Conservation (phyloP, 805 yeast genomes). For the Zygotorulaspora chibaensis region DNA sequence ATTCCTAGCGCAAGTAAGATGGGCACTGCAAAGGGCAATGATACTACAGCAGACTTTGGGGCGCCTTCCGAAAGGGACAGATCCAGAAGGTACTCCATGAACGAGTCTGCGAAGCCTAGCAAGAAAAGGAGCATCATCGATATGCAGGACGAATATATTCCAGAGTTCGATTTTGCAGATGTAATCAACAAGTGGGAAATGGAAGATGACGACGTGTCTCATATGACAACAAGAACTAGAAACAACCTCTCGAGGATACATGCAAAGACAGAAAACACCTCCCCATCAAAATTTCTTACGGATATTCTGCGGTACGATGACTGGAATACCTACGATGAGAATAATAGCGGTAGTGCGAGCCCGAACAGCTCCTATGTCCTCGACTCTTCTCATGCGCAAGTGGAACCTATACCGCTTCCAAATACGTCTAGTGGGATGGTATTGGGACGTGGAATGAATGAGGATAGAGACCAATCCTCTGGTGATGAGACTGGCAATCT, state of each 20-base stretch:
- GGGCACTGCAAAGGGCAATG: neutral
- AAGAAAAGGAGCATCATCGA: conserved; percentile 34
- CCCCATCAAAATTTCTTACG: conserved; percentile 2
- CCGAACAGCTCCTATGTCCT: conserved; percentile 21
- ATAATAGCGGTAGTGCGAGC: conserved; percentile 8
- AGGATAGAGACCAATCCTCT: neutral
- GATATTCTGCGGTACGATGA: conserved; percentile 11
- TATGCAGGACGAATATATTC: conserved; percentile 72
- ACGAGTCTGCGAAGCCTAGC: conserved; percentile 1
- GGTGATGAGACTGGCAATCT: neutral
- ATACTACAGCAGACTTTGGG: neutral
- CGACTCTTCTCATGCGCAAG: conserved; percentile 34
- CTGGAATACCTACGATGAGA: conserved; percentile 8
- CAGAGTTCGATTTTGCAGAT: conserved; percentile 58
- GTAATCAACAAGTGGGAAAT: conserved; percentile 47
- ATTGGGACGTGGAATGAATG: neutral
- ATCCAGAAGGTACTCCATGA: conserved; percentile 8
- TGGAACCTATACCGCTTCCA: conserved; percentile 38
- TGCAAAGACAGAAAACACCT: conserved; percentile 2
- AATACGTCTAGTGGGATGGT: conserved; percentile 10
- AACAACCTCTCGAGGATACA: neutral
- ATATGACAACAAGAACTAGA: neutral
- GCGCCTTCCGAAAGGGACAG: conserved; percentile 5
- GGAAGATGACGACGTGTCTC: conserved; percentile 3
- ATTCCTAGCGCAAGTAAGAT: conserved; percentile 12